Evolutionary conservation across 2,329 filamentous ascomycete genomes (phyloP), one percentile per base, ranked within the genome.

Genomic region (Laburnicola sp.): DNA sequence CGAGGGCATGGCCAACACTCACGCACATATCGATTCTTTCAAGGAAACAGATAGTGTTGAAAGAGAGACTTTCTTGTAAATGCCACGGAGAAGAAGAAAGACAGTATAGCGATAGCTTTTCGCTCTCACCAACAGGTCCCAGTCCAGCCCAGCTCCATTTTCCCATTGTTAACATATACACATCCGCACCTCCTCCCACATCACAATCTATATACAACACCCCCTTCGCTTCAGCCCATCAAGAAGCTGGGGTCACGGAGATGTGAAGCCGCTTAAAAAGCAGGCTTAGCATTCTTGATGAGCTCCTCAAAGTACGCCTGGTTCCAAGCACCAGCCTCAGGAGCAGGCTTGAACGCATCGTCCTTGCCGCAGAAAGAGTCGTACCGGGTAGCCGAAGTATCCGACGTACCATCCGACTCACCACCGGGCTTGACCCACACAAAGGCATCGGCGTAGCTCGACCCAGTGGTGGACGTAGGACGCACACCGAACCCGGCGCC

Each of bases 371-470:
- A 86, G 74, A 80, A 78, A 39, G 71, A 71, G 66, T 84, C 82
- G 61, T 82, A 85, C 27, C 80, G 77, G 28, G 70, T 65, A 3
- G 83, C 78, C 21, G 48, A 51, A 2, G 63, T 52, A 48, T 75
- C 66, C 30, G 62, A 69, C 0, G 78, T 81, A 51, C 79, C 78
- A 57, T 81, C 79, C 21, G 74, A 75, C 67, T 82, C 79, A 48
- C 78, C 79, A 60, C 86, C 86, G 4, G 86, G 86, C 79, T 88
- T 88, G 62, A 87, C 76, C 86, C 86, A 88, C 52, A 88, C 85
- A 57, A 88, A 86, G 27, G 85, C 81, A 68, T 89, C 86, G 22
- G 80, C 76, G 23, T 85, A 74, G 1, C 73, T 65, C 53, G 82
- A 77, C 11, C 82, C 83, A 3, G 86, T 88, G 66, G 80, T 76